phyloP scores from a whole-genome alignment of 352 stramenopile genomes.

The Phytophthora hibernalis region DNA sequence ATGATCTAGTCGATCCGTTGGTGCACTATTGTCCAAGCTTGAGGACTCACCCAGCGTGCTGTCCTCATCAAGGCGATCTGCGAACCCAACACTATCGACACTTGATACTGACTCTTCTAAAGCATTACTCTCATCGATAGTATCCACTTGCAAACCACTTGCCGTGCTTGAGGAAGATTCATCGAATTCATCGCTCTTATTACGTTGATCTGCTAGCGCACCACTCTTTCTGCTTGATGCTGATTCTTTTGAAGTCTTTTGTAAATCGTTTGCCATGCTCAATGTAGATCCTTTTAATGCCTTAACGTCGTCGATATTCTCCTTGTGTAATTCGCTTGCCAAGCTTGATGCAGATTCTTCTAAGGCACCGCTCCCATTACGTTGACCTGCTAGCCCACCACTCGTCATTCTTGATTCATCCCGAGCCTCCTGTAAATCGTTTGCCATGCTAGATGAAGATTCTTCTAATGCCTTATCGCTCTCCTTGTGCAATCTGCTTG shows the following conservation, averaged over 20 bases:
- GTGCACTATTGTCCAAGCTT: background rate
- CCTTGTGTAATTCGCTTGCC: background rate
- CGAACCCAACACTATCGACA: background rate
- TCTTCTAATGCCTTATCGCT: conserved; percentile 1
- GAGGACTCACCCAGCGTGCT: background rate
- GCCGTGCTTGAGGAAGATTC: conserved; percentile 1
- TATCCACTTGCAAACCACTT: background rate
- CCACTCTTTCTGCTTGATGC: background rate
- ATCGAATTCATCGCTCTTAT: background rate
- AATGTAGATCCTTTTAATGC: background rate
- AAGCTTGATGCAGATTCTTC: background rate
- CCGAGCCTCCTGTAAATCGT: background rate
- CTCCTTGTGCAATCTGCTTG: background rate
- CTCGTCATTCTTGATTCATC: conserved; percentile 1
- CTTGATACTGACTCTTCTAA: conserved; percentile 4
- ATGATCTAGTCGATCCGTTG: background rate
- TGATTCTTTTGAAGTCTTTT: conserved; percentile 4
- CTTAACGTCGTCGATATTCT: background rate
- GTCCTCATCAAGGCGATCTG: background rate
- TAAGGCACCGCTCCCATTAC: background rate
- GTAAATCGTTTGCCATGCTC: background rate
- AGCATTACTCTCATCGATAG: background rate
- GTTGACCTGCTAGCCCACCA: background rate
- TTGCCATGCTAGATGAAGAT: background rate
- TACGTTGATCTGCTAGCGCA: background rate